A percentile compares a stretch with the other conserved stretches of the same genome.
Evolutionary conservation across 345 rosid genomes (phyloP).

Genomic region (Eucalyptus victrix): DNA sequence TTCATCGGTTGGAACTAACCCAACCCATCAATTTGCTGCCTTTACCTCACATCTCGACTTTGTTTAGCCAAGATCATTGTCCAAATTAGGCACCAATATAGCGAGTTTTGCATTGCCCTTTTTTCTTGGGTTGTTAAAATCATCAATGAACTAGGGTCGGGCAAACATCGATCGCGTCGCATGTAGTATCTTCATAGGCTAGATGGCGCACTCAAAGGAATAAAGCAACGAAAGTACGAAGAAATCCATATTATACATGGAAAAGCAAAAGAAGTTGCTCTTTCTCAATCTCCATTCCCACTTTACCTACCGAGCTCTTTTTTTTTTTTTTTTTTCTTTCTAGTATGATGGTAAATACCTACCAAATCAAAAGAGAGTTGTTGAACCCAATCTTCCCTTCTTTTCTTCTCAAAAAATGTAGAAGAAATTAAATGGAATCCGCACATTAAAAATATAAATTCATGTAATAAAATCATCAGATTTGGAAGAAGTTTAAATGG

Average conservation of each 20-base stretch:
- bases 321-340: not conserved
- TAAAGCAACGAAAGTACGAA: rapidly evolving
- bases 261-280: not conserved
- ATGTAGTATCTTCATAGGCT: not conserved
- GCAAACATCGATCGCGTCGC: not conserved
- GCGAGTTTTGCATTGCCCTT: not conserved
- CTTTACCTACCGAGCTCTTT: not conserved
- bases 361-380: not conserved
- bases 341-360: not conserved
- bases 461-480: not conserved
- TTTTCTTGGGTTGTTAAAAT: not conserved
- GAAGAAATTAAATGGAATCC: rapidly evolving
- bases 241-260: not conserved
- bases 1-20: not conserved
- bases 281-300: not conserved
- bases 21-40: not conserved
- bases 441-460: not conserved
- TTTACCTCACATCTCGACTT: too few relatives aligned
- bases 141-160: not conserved
- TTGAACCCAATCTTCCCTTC: rapidly evolving
- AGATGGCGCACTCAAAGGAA: not conserved
- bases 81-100: not conserved
- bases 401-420: not conserved
- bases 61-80: rapidly evolving
- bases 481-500: not conserved